Conservation (phyloP, 148 eudicot genomes). For the Linanthus parryae region DNA sequence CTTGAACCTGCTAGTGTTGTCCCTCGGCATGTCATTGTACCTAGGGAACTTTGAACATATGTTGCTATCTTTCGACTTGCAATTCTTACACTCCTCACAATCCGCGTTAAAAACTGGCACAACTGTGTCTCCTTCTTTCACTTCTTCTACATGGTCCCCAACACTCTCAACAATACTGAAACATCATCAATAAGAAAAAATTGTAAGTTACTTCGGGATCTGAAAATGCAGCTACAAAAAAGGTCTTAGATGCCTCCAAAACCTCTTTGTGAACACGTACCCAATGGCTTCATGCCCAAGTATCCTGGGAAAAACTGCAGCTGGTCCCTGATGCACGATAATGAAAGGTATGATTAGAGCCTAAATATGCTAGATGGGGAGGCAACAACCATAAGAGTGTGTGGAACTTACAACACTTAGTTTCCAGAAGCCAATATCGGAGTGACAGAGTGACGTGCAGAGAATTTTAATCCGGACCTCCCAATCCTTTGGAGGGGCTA, state of each 20-base stretch:
- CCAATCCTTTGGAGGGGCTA: constrained; percentile 52
- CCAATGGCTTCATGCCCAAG: constrained; percentile 88
- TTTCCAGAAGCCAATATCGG: constrained; percentile 73
- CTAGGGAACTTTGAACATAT: constrained; percentile 21
- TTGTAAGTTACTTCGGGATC: background rate
- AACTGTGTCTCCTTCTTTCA: constrained; percentile 57
- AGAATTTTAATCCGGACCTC: constrained; percentile 69
- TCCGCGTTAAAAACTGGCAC: constrained; percentile 46
- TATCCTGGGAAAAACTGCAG: constrained; percentile 44
- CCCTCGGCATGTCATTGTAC: constrained; percentile 36
- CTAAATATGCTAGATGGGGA: background rate
- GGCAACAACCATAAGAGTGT: too few relatives aligned
- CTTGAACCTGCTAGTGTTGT: constrained; percentile 38
- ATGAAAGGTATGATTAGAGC: too few relatives aligned
- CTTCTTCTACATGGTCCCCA: constrained; percentile 60
- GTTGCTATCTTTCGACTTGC: constrained; percentile 39
- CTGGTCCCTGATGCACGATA: constrained; percentile 27
- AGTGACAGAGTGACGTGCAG: constrained; percentile 74
- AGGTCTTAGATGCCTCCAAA: too few relatives aligned
- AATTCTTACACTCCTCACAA: constrained; percentile 64
- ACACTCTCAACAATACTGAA: constrained; percentile 68
- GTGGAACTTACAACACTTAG: constrained; percentile 24
- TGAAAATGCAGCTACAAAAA: background rate
- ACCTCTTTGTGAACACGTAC: too few relatives aligned
- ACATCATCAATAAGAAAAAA: background rate